A percentile compares a stretch with the other conserved stretches of the same genome.
Conservation (phyloP, 1,284 basidiomycete genomes). For the Pisolithus thermaeus region DNA sequence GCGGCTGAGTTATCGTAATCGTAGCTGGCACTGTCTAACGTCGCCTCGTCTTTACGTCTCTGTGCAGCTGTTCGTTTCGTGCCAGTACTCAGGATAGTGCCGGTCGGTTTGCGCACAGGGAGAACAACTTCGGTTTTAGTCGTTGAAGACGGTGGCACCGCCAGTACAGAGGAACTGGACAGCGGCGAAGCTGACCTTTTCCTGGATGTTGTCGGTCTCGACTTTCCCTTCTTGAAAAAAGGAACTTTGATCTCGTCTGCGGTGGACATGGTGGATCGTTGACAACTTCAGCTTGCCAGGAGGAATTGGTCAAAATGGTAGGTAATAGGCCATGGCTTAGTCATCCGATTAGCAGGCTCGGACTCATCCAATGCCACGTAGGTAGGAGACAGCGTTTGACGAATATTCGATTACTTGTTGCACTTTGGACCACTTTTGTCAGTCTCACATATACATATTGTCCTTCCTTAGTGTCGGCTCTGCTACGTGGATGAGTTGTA, state of each 20-base stretch:
- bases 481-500: too few relatives aligned
- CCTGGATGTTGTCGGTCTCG: conserved; percentile 65
- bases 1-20: conserved; percentile 40
- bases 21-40: conserved; percentile 32
- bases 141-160: conserved; percentile 30
- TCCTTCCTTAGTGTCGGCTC: too few relatives aligned
- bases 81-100: conserved; percentile 77
- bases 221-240: conserved; percentile 83
- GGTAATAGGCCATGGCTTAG: conserved; percentile 12
- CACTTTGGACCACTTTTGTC: too few relatives aligned
- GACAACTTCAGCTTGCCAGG: neutral
- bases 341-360: conserved; percentile 5
- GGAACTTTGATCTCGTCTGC: conserved; percentile 52
- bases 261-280: conserved; percentile 34
- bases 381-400: neutral
- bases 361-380: neutral
- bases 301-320: neutral
- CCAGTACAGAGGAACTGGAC: conserved; percentile 11
- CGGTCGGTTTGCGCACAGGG: conserved; percentile 60
- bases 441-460: too few relatives aligned
- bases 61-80: conserved; percentile 72
- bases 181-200: conserved; percentile 52
- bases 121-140: conserved; percentile 68
- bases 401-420: too few relatives aligned
- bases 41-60: conserved; percentile 38